Percentiles rank a stretch among this genome's conserved stretches.
Conservation (phyloP, 2,329 filamentous ascomycete species). For the Aspergillus oerlinghausenensis region DNA sequence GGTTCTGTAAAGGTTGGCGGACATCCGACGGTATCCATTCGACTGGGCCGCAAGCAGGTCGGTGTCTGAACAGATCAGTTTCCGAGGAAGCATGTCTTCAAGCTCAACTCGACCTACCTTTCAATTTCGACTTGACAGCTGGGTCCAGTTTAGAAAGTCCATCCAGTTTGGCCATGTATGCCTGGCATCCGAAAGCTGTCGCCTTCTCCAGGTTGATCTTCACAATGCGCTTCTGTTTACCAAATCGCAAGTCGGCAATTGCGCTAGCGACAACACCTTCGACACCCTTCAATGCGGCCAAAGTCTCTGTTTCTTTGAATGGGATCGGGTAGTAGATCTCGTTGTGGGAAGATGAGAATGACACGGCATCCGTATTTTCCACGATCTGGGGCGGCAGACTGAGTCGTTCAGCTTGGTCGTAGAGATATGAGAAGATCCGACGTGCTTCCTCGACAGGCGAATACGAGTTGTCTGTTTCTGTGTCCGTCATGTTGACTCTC, state of each 20-base stretch:
- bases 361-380: constrained; percentile 29
- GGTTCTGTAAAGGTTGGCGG: constrained; percentile 67
- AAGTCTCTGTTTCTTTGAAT: constrained; percentile 51
- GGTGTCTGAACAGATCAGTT: constrained; percentile 52
- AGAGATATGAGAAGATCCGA: constrained; percentile 35
- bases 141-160: constrained; percentile 36
- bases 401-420: constrained; percentile 31
- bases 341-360: constrained; percentile 34
- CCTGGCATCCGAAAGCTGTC: constrained; percentile 39
- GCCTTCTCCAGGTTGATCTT: constrained; percentile 36
- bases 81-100: too few relatives aligned
- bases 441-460: constrained; percentile 33
- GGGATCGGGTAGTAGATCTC: constrained; percentile 42
- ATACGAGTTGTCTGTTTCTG: constrained; percentile 17
- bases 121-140: constrained; percentile 35
- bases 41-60: constrained; percentile 68
- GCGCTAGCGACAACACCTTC: constrained; percentile 58
- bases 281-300: constrained; percentile 54
- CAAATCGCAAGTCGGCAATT: constrained; percentile 53
- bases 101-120: constrained; percentile 22
- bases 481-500: constrained; percentile 14
- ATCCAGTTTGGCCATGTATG: constrained; percentile 40
- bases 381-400: constrained; percentile 29
- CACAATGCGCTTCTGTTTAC: constrained; percentile 36
- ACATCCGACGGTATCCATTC: constrained; percentile 65